Evolutionary conservation across 2,329 filamentous ascomycete species (phyloP).

Genomic region (Colletotrichum higginsianum): DNA sequence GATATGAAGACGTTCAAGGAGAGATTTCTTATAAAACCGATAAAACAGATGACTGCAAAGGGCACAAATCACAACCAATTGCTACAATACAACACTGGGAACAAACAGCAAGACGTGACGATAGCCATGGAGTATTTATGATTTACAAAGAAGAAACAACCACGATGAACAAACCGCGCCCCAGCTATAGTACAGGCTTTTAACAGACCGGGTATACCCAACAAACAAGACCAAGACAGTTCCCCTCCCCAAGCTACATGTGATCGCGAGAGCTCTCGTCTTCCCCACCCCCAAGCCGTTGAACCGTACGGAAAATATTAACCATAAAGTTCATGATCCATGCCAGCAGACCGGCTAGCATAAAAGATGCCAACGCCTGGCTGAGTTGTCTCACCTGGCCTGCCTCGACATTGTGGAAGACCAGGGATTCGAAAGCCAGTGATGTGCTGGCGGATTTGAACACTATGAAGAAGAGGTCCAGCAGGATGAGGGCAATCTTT

Average conservation of each 20-base stretch:
- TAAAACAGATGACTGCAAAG: neutral
- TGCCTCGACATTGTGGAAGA: conserved; percentile 63
- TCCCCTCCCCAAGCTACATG: conserved; percentile 22
- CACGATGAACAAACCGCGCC: conserved; percentile 10
- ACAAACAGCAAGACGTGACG: neutral
- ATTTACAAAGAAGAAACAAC: conserved; percentile 31
- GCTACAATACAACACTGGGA: neutral
- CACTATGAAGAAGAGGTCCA: conserved; percentile 97
- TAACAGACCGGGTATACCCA: conserved; percentile 41
- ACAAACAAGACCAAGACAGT: conserved; percentile 10
- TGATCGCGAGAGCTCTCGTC: conserved; percentile 50
- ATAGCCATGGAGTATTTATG: conserved; percentile 7
- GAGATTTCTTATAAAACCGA: neutral
- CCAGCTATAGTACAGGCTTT: conserved; percentile 39
- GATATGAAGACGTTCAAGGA: no score
- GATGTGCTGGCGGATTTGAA: conserved; percentile 96
- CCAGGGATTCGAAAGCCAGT: conserved; percentile 88
- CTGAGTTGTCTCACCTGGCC: conserved; percentile 60
- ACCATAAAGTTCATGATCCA: conserved; percentile 93
- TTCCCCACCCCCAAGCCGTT: conserved; percentile 71
- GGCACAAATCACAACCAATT: neutral
- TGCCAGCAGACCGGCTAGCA: conserved; percentile 86
- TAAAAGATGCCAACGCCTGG: conserved; percentile 81
- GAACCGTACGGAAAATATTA: conserved; percentile 81
- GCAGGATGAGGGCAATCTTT: conserved; percentile 90